Evolutionary conservation across 2,329 filamentous ascomycete genomes (phyloP).

Genomic region (Alternaria tenuissima): DNA sequence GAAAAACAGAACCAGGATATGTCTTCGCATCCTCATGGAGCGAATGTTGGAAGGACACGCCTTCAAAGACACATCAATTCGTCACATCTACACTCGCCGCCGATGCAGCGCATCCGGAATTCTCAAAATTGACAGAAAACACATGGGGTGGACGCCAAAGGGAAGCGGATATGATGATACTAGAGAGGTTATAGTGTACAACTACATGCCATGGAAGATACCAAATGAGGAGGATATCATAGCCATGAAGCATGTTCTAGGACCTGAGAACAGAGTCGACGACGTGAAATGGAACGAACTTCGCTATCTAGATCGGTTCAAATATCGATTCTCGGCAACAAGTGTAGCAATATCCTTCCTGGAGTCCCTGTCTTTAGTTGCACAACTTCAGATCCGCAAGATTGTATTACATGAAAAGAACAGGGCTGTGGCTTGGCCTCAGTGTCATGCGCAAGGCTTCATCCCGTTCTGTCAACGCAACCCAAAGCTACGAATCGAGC

Average conservation of each 20-base stretch:
- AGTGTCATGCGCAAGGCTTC: slow-evolving; percentile 15
- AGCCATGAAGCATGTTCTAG: neutral
- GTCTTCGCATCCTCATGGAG: too few relatives aligned
- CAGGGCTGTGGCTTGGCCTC: neutral
- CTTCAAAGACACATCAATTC: neutral
- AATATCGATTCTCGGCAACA: neutral
- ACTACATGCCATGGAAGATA: neutral
- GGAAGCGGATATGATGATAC: neutral
- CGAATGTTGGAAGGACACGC: neutral
- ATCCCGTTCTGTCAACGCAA: slow-evolving; percentile 16
- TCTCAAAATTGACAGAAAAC: neutral
- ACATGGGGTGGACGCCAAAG: neutral
- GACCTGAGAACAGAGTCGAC: neutral
- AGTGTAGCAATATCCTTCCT: neutral
- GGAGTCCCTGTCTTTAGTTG: neutral
- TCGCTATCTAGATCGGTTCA: neutral
- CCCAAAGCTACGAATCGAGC: slow-evolving; percentile 3
- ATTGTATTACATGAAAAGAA: neutral
- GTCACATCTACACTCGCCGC: neutral
- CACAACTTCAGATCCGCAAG: neutral
- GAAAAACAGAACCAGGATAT: too few relatives aligned
- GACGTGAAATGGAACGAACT: accelerated
- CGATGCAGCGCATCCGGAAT: neutral
- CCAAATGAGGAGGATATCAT: neutral
- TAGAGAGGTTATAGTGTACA: neutral